A percentile compares a stretch with the other conserved stretches of the same genome.
Conservation (phyloP, 495 filamentous ascomycete genomes). For the Penicillium longicatenatum region DNA sequence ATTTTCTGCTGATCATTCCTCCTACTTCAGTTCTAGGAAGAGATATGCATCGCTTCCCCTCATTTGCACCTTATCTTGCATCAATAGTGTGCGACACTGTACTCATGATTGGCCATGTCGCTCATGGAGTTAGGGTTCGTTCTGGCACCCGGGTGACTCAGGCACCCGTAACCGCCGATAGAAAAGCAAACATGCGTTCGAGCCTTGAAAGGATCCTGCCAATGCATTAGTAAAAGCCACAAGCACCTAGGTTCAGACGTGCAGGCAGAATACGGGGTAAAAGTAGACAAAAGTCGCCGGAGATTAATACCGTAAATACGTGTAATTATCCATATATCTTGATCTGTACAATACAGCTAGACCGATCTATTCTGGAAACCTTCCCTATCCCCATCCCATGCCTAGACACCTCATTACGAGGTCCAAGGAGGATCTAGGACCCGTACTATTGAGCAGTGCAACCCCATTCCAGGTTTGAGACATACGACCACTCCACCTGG, state of each 20-base stretch:
- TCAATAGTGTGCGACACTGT: conserved; percentile 12
- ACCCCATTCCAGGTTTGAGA: neutral
- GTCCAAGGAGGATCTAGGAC: neutral
- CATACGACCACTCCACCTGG: neutral
- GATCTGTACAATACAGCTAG: neutral
- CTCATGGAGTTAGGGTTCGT: conserved; percentile 4
- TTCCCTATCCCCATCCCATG: neutral
- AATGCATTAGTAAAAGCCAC: neutral
- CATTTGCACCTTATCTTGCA: conserved; percentile 18
- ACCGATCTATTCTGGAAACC: neutral
- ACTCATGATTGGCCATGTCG: conserved; percentile 6
- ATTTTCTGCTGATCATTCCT: neutral
- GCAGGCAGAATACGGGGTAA: neutral
- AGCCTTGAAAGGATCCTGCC: neutral
- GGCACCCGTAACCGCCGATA: conserved; percentile 6
- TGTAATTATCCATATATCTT: neutral
- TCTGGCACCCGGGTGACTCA: conserved; percentile 12
- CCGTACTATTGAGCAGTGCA: conserved; percentile 4
- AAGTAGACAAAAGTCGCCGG: neutral
- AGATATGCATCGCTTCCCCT: neutral
- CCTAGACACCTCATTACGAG: neutral
- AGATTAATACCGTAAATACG: neutral
- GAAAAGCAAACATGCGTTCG: conserved; percentile 1
- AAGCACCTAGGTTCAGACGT: neutral
- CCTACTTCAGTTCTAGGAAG: neutral